Conservation (phyloP, 306 rosid genomes). For the Geum urbanum region DNA sequence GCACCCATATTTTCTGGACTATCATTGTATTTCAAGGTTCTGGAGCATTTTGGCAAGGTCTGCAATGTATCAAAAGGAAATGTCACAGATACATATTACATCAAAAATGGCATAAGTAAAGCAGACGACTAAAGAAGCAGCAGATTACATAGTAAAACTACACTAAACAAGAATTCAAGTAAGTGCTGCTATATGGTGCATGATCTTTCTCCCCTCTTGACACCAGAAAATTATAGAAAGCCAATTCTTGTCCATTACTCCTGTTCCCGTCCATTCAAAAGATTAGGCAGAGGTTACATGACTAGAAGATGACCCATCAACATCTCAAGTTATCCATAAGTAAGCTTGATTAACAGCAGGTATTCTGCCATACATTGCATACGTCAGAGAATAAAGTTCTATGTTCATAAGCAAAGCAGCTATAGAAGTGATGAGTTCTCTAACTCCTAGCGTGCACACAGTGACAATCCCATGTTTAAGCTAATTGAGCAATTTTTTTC, state of each 20-base stretch:
- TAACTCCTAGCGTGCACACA: neutral
- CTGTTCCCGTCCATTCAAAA: neutral
- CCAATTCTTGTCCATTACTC: neutral
- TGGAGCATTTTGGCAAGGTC: constrained; percentile 41
- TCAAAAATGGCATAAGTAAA: neutral
- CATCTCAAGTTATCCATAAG: neutral
- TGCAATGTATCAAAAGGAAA: constrained; percentile 44
- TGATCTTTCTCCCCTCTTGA: neutral
- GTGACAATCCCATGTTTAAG: neutral
- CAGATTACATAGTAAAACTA: constrained; percentile 1
- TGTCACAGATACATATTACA: constrained; percentile 23
- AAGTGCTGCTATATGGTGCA: neutral
- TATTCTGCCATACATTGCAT: neutral
- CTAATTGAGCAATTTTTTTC: neutral
- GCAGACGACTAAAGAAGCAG: neutral
- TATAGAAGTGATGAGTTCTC: neutral
- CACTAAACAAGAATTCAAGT: no score
- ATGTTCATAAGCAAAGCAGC: neutral
- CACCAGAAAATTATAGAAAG: neutral
- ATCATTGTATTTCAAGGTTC: constrained; percentile 29
- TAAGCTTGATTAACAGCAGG: constrained; percentile 1
- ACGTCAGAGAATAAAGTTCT: neutral
- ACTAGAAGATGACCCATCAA: constrained; percentile 3
- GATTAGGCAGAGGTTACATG: neutral
- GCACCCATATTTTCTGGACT: constrained; percentile 33